Evolutionary conservation across 805 yeast species (phyloP), one percentile per base, ranked within the genome.

Genomic region (Candida nanaspora): DNA sequence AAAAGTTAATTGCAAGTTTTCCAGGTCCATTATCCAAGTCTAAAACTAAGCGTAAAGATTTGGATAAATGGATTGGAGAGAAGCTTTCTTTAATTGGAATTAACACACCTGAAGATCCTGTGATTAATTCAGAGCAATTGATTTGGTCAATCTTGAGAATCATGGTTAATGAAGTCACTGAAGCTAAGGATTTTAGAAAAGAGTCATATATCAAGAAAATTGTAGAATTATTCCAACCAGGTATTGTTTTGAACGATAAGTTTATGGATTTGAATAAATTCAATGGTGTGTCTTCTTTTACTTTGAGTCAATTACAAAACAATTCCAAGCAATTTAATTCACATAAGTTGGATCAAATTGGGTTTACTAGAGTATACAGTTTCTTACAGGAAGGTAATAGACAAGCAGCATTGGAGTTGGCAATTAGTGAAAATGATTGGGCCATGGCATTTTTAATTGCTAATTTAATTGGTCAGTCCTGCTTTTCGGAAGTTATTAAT

Each of bases 371-470:
- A 33, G 44, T 68, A 45, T 51, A 60, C 51, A 46, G 58, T 47
- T 56, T 67, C 33, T 63, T 79, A 31, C 80, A 78, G 47, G 59
- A 64, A 5, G 96, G 96, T 1, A 70, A 80, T 42, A 74, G 79
- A 20, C 76, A 74, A 13, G 72, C 69, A 5, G 96, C 96, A 0
- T 60, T 88, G 37, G 66, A 71, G 20, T 63, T 69, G 41, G 80
- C 93, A 1, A 56, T 88, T 16, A 66, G 72, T 2, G 73, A 76
- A 40, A 73, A 77, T 9, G 85, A 86, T 48, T 89, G 86, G 82
- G 79, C 91, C 0, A 67, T 88, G 58, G 83, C 96, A 0, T 61
- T 91, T 41, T 56, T 87, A 25, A 65, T 89, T 38, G 80, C 94
- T 1, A 73, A 80, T 44, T 58, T 86, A 15, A 63, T 78, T 22